Base-by-base conservation (phyloP, 441 rosid species). In the Pelargonium fulgidum region DNA sequence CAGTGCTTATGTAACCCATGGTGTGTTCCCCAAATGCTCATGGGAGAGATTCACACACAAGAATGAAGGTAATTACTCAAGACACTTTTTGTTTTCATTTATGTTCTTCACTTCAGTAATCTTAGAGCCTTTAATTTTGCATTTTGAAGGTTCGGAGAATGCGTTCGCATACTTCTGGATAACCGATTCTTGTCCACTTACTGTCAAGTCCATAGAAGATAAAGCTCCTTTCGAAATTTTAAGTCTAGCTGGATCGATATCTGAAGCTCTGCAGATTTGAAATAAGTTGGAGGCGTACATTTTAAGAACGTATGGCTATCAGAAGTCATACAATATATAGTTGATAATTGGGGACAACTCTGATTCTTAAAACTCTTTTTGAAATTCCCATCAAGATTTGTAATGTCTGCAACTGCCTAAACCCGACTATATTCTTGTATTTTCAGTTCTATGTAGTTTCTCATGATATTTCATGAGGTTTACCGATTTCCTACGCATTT, bases 1-100 rank as follows among this genome's bases (percentile, higher is more conserved):
- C 75, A 94, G 99, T 66, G 93, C 99, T 3, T 92, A 90, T 71
- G 98, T 92, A 65, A 94, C 98, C 63, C 99, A 94, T 11, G 98
- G 96, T 3, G 98, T 94, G 56, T 94, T 94, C 81, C 99, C 98
- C 2, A 86, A 89, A 56, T 75, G 75, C 63, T 92, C 99, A 0
- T 94, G 99, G 99, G 96, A 91, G 82, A 89, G 86, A 41, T 94
- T 94, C 79, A 76, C 78, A 13, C 82, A 65, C 76, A 82, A 84
- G 76, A 81, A 81, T 13, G 77, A 84, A 4, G 89, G 97, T 90
- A 83, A 72, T 14, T 68, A 42, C 70, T 17, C 62, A 14, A n/a
- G 10, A 24, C 13, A 13, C 54, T 16, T 26, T 13, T 58, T 45
- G 26, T 9, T 16, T 5, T 42, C 64, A 3, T 41, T 13, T n/a